These are phyloP conservation scores for Apiotrichum brassicae DNA, from an alignment of 1,284 basidiomycete genomes.

Conservation along the genomic window DNA sequence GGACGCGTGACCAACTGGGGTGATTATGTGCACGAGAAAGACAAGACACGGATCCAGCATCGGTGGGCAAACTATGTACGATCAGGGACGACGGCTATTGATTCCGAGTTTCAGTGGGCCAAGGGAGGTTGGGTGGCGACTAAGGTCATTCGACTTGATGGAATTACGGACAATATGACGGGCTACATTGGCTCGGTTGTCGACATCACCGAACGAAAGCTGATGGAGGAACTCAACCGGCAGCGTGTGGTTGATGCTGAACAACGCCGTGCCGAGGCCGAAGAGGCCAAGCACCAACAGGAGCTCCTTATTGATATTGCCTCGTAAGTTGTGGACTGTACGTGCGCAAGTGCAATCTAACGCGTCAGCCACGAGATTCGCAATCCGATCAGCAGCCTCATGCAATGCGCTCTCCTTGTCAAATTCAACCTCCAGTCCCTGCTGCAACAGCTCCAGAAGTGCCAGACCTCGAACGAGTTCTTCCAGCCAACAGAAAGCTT, in stretches of 20 bases:
- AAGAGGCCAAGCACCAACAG: constrained; percentile 42
- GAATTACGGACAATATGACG: constrained; percentile 27
- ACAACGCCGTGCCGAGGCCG: constrained; percentile 39
- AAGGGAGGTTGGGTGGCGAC: constrained; percentile 27
- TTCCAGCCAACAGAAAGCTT: constrained; percentile 14
- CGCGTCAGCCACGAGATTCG: constrained; percentile 32
- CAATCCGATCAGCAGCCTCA: constrained; percentile 17
- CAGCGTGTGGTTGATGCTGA: constrained; percentile 40
- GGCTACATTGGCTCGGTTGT: constrained; percentile 32
- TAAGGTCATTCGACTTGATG: constrained; percentile 35
- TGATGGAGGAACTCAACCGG: constrained; percentile 37
- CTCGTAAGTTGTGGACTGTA: constrained; percentile 24
- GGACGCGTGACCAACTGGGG: constrained; percentile 27
- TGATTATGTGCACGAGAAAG: constrained; percentile 22
- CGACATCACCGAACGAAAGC: constrained; percentile 42
- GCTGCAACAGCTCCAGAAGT: constrained; percentile 29
- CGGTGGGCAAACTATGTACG: constrained; percentile 24
- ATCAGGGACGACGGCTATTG: background rate
- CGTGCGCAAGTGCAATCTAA: too few relatives aligned
- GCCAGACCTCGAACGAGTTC: background rate
- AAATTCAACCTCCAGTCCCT: constrained; percentile 37
- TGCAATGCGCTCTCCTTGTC: constrained; percentile 41
- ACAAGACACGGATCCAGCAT: constrained; percentile 13
- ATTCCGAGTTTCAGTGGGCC: constrained; percentile 28
- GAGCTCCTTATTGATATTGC: constrained; percentile 46